Base-by-base conservation (phyloP, 106 monocot species). In the Chionographis japonica region DNA sequence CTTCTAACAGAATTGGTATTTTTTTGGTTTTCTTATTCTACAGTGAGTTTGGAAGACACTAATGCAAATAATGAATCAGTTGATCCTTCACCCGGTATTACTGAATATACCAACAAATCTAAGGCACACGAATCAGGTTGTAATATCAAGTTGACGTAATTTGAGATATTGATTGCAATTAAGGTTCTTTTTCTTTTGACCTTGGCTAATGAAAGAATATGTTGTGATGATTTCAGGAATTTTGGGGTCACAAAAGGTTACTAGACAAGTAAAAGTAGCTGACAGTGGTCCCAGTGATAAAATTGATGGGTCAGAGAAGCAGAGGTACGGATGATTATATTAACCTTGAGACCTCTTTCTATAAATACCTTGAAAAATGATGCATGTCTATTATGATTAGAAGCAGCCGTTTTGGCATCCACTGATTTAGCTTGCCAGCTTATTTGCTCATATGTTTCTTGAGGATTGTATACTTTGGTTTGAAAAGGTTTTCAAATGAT, bases 271-370 rank as follows among this genome's bases (percentile, higher is more conserved):
- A 36, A 54, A 14, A 56, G 17, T 35, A 40, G 20, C 68, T 46
- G 52, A 37, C 58, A 69, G 12, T 66, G n/a, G 2, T 37, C 37
- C 37, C 52, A 43, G 37, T 52, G 74, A 77, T 69, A 75, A 75
- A 78, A 40, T 35, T 38, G 70, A 75, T 16, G 79, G 79, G 43
- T 90, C 89, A 68, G 86, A 78, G 66, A 90, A 80, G 49, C 89
- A 90, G 62, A 90, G 89, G 89, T 90, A 80, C 56, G 59, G 41
- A 36, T 18, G 10, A 1, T 40, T 62, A 50, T 60, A 40, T 27
- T 27, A 27, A 27, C 27, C 27, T 27, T 27, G 27, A 27, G 27
- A 27, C 27, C 63, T 11, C 36, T 46, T 9, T 56, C 35, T 12
- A 6, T 56, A 52, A 4, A 56, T 66, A 3, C 2, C 52, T 62